Evolutionary conservation across 31 red algal genomes (phyloP).

Genomic region (Odonthalia washingtoniensis): DNA sequence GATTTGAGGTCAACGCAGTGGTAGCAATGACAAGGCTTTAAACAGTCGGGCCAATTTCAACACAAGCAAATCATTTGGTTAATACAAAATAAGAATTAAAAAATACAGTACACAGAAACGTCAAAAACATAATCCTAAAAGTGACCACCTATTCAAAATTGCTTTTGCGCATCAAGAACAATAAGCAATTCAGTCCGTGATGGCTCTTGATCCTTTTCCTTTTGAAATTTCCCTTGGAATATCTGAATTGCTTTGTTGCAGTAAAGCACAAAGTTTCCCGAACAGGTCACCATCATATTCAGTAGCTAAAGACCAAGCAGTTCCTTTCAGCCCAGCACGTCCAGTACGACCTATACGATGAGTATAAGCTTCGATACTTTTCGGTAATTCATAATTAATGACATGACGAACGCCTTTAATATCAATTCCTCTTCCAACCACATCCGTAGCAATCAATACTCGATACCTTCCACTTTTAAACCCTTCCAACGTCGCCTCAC

Average conservation of each 20-base stretch:
- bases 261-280: constrained; percentile 36
- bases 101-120: too few relatives aligned
- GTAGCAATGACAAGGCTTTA: too few relatives aligned
- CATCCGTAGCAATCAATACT: constrained; percentile 92
- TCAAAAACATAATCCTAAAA: too few relatives aligned
- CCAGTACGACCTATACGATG: constrained; percentile 98
- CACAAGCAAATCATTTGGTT: too few relatives aligned
- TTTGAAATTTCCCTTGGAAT: constrained; percentile 75
- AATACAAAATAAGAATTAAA: too few relatives aligned
- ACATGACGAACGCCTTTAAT: constrained; percentile 90
- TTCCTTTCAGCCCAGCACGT: constrained; percentile 83
- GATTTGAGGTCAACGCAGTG: too few relatives aligned
- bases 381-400: constrained; percentile 92
- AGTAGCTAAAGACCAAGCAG: constrained; percentile 88
- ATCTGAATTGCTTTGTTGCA: constrained; percentile 67
- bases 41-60: too few relatives aligned
- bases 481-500: constrained; percentile 78
- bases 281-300: constrained; percentile 74
- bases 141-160: too few relatives aligned
- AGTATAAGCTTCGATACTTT: constrained; percentile 82
- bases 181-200: constrained; percentile 39
- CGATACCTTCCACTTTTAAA: constrained; percentile 75
- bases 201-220: constrained; percentile 42
- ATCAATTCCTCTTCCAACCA: constrained; percentile 94
- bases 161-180: too few relatives aligned